A percentile compares a stretch with the other conserved stretches of the same genome.
Evolutionary conservation across 352 stramenopile genomes (phyloP).

Genomic region (Globisporangium spinosum): DNA sequence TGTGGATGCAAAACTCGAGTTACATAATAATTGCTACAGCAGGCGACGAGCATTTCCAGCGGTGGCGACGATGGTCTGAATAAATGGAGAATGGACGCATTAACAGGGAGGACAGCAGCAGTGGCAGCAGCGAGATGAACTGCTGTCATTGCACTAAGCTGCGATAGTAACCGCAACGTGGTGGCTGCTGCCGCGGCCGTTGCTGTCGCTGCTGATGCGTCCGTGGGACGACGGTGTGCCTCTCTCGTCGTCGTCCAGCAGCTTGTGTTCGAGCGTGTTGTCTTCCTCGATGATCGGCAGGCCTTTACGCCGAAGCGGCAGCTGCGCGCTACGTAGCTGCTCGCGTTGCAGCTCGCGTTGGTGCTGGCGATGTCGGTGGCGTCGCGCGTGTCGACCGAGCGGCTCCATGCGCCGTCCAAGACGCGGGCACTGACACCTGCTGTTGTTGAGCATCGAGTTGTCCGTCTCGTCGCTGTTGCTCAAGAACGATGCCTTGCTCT

Average conservation of each 20-base stretch:
- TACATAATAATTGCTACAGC: not conserved
- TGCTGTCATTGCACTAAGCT: not conserved
- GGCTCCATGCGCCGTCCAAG: slow-evolving; percentile 18
- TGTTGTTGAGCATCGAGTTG: not conserved
- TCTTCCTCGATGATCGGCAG: slow-evolving; percentile 18
- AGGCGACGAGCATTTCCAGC: not conserved
- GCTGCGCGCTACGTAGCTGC: not conserved
- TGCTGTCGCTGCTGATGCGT: not conserved
- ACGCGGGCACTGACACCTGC: slow-evolving; percentile 13
- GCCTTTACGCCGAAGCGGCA: not conserved
- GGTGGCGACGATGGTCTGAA: not conserved
- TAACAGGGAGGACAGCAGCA: not conserved
- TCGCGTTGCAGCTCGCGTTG: slow-evolving; percentile 1
- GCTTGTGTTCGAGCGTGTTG: slow-evolving; percentile 14
- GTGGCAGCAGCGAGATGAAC: not conserved
- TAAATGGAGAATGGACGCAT: not conserved
- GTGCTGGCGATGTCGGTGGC: slow-evolving; percentile 1
- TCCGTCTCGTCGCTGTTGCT: slow-evolving; percentile 17
- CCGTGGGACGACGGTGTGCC: not conserved
- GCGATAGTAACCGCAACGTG: slow-evolving; percentile 6
- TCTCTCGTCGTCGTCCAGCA: slow-evolving; percentile 10
- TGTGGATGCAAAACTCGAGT: not conserved
- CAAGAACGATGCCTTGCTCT: slow-evolving; percentile 11
- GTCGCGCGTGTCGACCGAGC: slow-evolving; percentile 3
- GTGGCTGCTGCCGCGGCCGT: not conserved